phyloP scores from a whole-genome alignment of 73 alveolate species.

The Paramecium biaurelia region DNA sequence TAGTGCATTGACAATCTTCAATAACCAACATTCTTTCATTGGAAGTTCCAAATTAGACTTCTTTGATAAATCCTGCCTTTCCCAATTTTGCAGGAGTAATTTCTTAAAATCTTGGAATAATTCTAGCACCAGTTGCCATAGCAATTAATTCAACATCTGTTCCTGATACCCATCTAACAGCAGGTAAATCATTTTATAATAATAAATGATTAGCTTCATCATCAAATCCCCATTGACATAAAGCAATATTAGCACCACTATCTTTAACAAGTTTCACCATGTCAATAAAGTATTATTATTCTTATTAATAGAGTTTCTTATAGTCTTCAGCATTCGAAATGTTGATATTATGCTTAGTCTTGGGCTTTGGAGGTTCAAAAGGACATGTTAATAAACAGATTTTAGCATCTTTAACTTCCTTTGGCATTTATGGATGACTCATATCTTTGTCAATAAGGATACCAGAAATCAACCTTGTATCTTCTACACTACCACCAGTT shows the following conservation, averaged over 20 bases:
- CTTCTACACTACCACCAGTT: conserved; percentile 95
- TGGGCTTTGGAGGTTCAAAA: too few species aligned
- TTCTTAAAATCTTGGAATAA: conserved; percentile 94
- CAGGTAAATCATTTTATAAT: conserved; percentile 78
- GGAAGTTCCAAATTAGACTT: conserved; percentile 94
- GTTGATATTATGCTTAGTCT: conserved; percentile 98
- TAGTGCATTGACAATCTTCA: conserved; percentile 69
- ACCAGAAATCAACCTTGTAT: conserved; percentile 88
- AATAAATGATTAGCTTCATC: conserved; percentile 97
- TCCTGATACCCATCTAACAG: conserved; percentile 98
- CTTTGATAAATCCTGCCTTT: conserved; percentile 89
- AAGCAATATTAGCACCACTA: conserved; percentile 94
- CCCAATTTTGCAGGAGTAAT: conserved; percentile 94
- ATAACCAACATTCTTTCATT: conserved; percentile 95
- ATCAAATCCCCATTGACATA: conserved; percentile 90
- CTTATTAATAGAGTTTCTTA: conserved; percentile 90
- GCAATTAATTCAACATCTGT: conserved; percentile 99
- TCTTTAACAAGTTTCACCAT: conserved; percentile 90
- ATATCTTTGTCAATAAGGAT: conserved; percentile 96
- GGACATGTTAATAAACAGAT: too few species aligned
- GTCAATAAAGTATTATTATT: conserved; percentile 85
- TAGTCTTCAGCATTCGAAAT: conserved; percentile 95
- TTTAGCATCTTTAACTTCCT: conserved; percentile 94
- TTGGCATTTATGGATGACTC: conserved; percentile 99
- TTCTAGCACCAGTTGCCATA: conserved; percentile 99